A percentile compares a stretch with the other conserved stretches of the same genome.
Conservation (phyloP, 169 alveolate genomes). For the Eimeria acervulina region DNA sequence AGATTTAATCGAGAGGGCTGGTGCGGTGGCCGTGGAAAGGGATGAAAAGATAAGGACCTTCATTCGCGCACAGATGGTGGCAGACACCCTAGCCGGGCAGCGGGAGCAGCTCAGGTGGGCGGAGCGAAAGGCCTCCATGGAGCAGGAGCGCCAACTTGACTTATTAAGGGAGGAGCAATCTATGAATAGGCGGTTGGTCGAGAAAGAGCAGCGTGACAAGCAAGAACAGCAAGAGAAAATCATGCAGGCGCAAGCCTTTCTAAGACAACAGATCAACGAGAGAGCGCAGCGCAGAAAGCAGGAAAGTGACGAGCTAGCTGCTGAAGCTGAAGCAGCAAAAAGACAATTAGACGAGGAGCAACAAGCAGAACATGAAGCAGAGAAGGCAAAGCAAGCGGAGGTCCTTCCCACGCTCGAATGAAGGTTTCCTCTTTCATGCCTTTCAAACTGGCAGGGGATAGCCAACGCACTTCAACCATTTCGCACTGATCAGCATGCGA, state of each 20-base stretch:
- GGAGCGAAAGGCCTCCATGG: not conserved
- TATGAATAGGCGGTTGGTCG: not conserved
- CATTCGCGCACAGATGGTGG: constrained; percentile 58
- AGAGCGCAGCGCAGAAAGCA: not conserved
- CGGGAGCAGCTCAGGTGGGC: constrained; percentile 57
- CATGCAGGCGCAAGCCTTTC: constrained; percentile 41
- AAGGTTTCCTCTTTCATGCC: not conserved
- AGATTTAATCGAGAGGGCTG: not conserved
- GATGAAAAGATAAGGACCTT: constrained; percentile 51
- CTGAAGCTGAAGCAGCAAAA: constrained; percentile 15
- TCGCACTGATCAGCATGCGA: not conserved
- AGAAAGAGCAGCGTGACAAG: constrained; percentile 55
- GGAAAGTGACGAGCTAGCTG: not conserved
- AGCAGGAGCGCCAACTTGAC: constrained; percentile 20
- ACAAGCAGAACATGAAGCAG: constrained; percentile 27
- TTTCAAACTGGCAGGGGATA: constrained; percentile 1
- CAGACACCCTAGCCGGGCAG: constrained; percentile 64
- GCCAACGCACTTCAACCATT: not conserved
- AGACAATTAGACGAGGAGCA: not conserved
- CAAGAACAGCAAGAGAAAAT: constrained; percentile 31
- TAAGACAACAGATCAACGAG: constrained; percentile 39
- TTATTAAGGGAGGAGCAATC: not conserved
- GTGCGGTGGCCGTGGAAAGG: not conserved
- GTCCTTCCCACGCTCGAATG: constrained; percentile 23
- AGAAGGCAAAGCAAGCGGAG: constrained; percentile 54